These are phyloP conservation scores for Malbranchea zuffiana DNA, from an alignment of 2,329 filamentous ascomycete genomes.

Conservation along the genomic window DNA sequence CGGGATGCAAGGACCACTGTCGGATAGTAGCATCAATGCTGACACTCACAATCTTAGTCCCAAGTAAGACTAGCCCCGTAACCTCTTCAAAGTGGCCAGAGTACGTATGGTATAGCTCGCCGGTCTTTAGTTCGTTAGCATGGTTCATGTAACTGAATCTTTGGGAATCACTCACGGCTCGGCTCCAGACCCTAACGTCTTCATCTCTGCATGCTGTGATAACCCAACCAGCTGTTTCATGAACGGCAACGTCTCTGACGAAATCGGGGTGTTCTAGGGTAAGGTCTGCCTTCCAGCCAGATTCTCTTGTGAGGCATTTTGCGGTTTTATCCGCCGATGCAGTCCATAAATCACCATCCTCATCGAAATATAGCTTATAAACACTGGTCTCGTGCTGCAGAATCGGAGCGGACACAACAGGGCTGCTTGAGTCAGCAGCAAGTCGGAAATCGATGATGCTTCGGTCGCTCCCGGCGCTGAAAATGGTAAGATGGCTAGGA, in stretches of 20 bases:
- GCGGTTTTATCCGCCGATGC: constrained; percentile 82
- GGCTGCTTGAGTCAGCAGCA: constrained; percentile 21
- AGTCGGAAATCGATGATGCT: constrained; percentile 58
- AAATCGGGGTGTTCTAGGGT: constrained; percentile 75
- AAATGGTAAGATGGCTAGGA: constrained; percentile 43
- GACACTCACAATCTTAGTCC: constrained; percentile 57
- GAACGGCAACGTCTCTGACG: constrained; percentile 67
- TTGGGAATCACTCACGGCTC: constrained; percentile 30
- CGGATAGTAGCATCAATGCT: constrained; percentile 84
- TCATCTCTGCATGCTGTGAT: constrained; percentile 86
- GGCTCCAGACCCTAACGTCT: constrained; percentile 82
- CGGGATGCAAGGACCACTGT: constrained; percentile 62
- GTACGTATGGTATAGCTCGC: constrained; percentile 61
- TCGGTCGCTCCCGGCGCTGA: constrained; percentile 71
- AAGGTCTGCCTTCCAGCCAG: constrained; percentile 61
- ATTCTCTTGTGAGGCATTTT: constrained; percentile 62
- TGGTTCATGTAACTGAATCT: neutral
- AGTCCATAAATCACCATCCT: constrained; percentile 72
- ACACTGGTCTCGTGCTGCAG: constrained; percentile 83
- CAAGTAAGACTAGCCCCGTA: constrained; percentile 61
- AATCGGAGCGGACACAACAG: constrained; percentile 53
- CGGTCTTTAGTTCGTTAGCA: constrained; percentile 41
- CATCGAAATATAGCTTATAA: constrained; percentile 66
- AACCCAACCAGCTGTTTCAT: constrained; percentile 61
- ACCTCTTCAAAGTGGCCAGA: constrained; percentile 89